Base-by-base conservation (phyloP, 441 rosid species). In the Iberis amara region DNA sequence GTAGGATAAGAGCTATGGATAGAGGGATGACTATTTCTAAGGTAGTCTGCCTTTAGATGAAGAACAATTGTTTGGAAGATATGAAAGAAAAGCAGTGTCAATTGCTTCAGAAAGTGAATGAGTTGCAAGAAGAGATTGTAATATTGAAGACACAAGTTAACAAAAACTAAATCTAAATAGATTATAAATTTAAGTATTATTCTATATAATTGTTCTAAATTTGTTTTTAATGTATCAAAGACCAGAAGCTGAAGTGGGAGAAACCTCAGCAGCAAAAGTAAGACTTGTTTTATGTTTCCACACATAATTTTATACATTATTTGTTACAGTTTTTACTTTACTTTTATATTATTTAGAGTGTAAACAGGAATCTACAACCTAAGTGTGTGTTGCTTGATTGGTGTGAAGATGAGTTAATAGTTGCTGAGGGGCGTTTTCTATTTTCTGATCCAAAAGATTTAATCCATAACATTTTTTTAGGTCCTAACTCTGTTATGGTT, bases 351-450 rank as follows among this genome's bases (percentile, higher is more conserved):
- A 0, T 31, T 0, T 1, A 31, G 39, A 48, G 39, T 48, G 27
- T 48, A 5, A 50, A 35, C 31, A 35, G 18, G 8, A 35, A 5
- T 32, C 1, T n/a, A 6, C 18, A 51, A 2, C n/a, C 31, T 2
- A 51, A 23, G 43, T 51, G 55, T 51, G 4, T 51, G 1, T 11
- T 37, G 15, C 1, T 51, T 35, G 43, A 51, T 3, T 51, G 43
- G 43, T 10, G 3, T 51, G 43, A 15, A 35, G 11, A 1, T 21
- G 18, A 51, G 36, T 31, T 2, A 5, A 51, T 6, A 2, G 32
- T 36, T 38, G 45, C 9, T 24, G 57, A 52, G 44, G 57, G 45
- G 0, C 24, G 23, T 38, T 7, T 38, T 5, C 9, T 37, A 6
- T 38, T 35, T 8, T 37, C 36, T 24, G 45, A 52, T 5, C 36